Conservation (phyloP, 495 filamentous ascomycete genomes). For the Pyrenopolyporus hunteri region DNA sequence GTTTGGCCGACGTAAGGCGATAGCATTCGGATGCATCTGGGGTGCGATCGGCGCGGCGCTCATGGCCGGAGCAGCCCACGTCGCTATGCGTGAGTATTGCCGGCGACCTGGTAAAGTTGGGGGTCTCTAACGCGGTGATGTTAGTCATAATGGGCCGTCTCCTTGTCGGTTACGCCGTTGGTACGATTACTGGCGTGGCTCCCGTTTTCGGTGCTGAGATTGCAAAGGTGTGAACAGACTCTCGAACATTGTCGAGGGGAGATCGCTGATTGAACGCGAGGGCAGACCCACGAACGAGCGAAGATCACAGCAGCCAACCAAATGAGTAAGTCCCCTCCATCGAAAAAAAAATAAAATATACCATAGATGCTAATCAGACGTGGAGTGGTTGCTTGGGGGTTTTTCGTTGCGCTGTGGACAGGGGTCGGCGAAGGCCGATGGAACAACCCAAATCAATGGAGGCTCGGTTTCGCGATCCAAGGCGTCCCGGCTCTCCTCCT, state of each 20-base stretch:
- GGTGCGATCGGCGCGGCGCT: conserved; percentile 55
- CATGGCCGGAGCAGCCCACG: conserved; percentile 56
- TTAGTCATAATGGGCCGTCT: conserved; percentile 58
- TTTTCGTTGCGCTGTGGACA: conserved; percentile 52
- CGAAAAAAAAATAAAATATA: neutral
- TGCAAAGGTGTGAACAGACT: conserved; percentile 48
- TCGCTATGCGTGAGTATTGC: conserved; percentile 52
- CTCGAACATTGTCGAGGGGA: conserved; percentile 37
- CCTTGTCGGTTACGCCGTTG: conserved; percentile 57
- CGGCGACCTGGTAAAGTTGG: neutral
- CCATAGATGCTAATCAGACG: conserved; percentile 8
- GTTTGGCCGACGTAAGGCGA: conserved; percentile 53
- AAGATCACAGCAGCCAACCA: conserved; percentile 55
- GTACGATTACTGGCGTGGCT: conserved; percentile 57
- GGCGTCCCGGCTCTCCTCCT: conserved; percentile 58
- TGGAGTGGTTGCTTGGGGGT: conserved; percentile 62
- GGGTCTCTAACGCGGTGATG: neutral
- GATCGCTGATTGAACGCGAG: conserved; percentile 38
- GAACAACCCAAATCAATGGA: conserved; percentile 53
- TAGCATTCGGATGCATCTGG: conserved; percentile 56
- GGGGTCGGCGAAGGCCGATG: conserved; percentile 50
- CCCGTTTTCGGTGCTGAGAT: conserved; percentile 52
- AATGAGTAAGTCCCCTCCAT: conserved; percentile 38
- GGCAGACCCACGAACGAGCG: conserved; percentile 57
- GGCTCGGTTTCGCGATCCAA: conserved; percentile 63